A percentile compares a stretch with the other conserved stretches of the same genome.
phyloP scores from a whole-genome alignment of 441 rosid species.

The Eruca vesicaria region DNA sequence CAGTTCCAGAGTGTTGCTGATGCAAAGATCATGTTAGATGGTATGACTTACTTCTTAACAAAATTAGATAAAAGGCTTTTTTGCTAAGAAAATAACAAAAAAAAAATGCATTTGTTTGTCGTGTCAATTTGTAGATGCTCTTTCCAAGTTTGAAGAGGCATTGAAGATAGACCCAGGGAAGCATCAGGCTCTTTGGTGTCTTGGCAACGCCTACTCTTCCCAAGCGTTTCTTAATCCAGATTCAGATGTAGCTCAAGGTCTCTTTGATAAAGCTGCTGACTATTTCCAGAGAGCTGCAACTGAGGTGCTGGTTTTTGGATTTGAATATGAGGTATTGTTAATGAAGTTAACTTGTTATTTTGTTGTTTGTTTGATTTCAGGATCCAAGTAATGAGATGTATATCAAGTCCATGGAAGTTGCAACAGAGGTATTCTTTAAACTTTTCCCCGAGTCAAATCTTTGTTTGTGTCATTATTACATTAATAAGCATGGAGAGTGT shows the following conservation, averaged over 20 bases:
- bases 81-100: neutral
- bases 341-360: neutral
- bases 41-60: constrained; percentile 13
- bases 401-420: constrained; percentile 53
- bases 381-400: constrained; percentile 63
- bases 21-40: constrained; percentile 50
- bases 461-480: neutral
- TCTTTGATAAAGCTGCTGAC: constrained; percentile 48
- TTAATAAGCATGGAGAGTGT: neutral
- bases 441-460: neutral
- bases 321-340: neutral
- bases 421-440: constrained; percentile 43
- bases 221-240: constrained; percentile 46
- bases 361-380: constrained; percentile 26
- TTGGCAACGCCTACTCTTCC: constrained; percentile 63
- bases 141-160: constrained; percentile 58
- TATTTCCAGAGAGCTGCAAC: constrained; percentile 49
- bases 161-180: constrained; percentile 43
- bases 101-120: neutral
- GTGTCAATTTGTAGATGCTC: constrained; percentile 46
- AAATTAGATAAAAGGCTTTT: neutral
- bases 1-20: constrained; percentile 53
- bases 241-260: constrained; percentile 43
- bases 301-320: constrained; percentile 33
- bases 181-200: constrained; percentile 59